Evolutionary conservation across 495 filamentous ascomycete genomes (phyloP), one percentile per base, ranked within the genome.

Genomic region (Penicillium soppii): DNA sequence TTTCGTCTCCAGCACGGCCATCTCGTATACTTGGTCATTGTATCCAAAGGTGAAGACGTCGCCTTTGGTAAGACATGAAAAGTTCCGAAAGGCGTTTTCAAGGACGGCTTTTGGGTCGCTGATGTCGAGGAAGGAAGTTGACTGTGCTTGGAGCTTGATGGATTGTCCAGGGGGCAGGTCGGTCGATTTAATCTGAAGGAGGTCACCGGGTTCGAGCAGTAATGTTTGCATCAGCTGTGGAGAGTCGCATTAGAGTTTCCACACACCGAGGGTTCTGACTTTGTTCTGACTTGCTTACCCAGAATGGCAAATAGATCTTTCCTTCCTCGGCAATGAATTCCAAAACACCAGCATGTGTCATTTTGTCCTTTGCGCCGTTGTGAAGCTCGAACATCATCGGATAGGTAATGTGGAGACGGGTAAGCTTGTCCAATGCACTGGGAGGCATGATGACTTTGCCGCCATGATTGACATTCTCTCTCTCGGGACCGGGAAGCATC

Each of bases 261-360:
- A 57, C 17, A 43, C 16, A 10, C 23, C 7, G n/a, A 7, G 25
- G 4, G 29, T 23, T 3, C 13, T 47, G 13, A 30, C 30, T 16
- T 9, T 15, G 41, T 13, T 32, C 10, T 7, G 27, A 23, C 39
- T 5, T 19, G 65, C 85, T 58, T 75, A 95, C 91, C 94, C 94
- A 98, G 62, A 89, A 88, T 38, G 94, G 94, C 47, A 98, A 73
- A 73, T 98, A 98, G 6, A 95, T 90, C 64, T 94, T 88, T 23
- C 94, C 94, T 68, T 98, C 94, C 66, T 97, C 94, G 8, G 94
- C 94, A 48, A 96, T 91, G 64, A 98, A 98, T 65, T 98, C 94
- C 53, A 98, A 70, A 40, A 97, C 95, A 72, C 94, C 94, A 6
- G 89, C 91, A 71, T 98, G 95, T 19, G 91, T 90, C 65, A 84